Evolutionary conservation across 495 filamentous ascomycete genomes (phyloP).

Genomic region (Penicillium silybi): DNA sequence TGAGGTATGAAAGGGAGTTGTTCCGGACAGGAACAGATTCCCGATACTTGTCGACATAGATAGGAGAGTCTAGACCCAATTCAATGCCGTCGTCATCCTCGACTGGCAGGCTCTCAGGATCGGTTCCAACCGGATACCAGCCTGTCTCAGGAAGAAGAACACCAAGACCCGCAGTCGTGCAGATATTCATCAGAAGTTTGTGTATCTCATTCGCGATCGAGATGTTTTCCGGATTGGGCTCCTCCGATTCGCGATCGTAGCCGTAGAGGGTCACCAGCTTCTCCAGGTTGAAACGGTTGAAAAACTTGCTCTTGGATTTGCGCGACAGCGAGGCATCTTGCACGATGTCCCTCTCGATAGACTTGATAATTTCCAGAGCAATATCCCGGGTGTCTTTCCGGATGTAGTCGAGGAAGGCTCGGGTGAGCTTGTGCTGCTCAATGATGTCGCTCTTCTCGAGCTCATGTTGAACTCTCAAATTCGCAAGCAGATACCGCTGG

Average conservation of each 20-base stretch:
- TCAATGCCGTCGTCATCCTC: constrained; percentile 53
- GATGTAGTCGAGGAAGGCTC: constrained; percentile 64
- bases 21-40: constrained; percentile 71
- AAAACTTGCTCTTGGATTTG: constrained; percentile 65
- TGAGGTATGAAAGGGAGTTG: constrained; percentile 66
- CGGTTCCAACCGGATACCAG: constrained; percentile 67
- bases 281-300: constrained; percentile 66
- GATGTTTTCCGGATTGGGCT: constrained; percentile 31
- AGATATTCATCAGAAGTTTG: constrained; percentile 66
- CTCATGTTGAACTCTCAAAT: constrained; percentile 65
- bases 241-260: constrained; percentile 46
- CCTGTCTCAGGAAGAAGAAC: constrained; percentile 64
- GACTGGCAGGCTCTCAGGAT: constrained; percentile 45
- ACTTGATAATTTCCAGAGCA: constrained; percentile 62
- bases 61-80: constrained; percentile 61
- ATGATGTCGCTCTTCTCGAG: constrained; percentile 72
- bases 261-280: constrained; percentile 69
- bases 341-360: constrained; percentile 61
- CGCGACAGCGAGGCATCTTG: constrained; percentile 65
- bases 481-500: constrained; percentile 67
- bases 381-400: constrained; percentile 68
- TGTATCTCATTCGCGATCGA: constrained; percentile 60
- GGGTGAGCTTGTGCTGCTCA: constrained; percentile 64
- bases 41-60: constrained; percentile 63
- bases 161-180: constrained; percentile 65